Evolutionary conservation across 306 rosid genomes (phyloP).

Genomic region (Coriaria nepalensis): DNA sequence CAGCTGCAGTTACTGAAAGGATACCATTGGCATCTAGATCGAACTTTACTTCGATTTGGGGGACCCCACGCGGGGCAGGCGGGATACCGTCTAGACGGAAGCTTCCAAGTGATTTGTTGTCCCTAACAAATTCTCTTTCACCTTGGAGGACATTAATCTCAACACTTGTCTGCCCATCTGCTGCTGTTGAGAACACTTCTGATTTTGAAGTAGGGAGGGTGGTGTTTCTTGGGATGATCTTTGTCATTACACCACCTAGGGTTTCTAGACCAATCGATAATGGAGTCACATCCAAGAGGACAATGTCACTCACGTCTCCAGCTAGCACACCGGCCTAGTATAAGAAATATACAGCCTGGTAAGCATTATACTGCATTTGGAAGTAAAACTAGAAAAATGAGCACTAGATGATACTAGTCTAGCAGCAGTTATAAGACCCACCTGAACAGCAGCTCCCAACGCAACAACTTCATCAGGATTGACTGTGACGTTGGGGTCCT

Average conservation of each 20-base stretch:
- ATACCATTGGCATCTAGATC: conserved; percentile 93
- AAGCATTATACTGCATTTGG: not conserved
- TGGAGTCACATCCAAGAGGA: conserved; percentile 74
- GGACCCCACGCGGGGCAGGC: conserved; percentile 93
- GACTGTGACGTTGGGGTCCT: conserved; percentile 84
- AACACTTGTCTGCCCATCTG: conserved; percentile 92
- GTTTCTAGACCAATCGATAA: conserved; percentile 81
- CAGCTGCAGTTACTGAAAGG: conserved; percentile 76
- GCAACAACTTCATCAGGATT: conserved; percentile 98
- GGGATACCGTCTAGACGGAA: conserved; percentile 94
- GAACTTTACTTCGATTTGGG: conserved; percentile 93
- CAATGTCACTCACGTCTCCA: conserved; percentile 89
- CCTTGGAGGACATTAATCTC: conserved; percentile 95
- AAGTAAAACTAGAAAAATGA: not conserved
- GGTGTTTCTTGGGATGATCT: conserved; percentile 89
- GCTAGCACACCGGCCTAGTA: conserved; percentile 79
- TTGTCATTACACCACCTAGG: conserved; percentile 91
- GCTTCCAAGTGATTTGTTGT: conserved; percentile 92
- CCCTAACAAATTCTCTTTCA: conserved; percentile 88
- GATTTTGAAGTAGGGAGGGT: conserved; percentile 95
- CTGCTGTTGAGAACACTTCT: conserved; percentile 92
- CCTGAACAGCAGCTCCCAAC: conserved; percentile 96
- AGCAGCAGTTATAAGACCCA: conserved; percentile 3
- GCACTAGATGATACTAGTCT: not conserved
- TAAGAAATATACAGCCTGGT: not conserved